These are phyloP conservation scores for Dactylis glomerata DNA, from an alignment of 176 grass and related monocot species.

Conservation along the genomic window DNA sequence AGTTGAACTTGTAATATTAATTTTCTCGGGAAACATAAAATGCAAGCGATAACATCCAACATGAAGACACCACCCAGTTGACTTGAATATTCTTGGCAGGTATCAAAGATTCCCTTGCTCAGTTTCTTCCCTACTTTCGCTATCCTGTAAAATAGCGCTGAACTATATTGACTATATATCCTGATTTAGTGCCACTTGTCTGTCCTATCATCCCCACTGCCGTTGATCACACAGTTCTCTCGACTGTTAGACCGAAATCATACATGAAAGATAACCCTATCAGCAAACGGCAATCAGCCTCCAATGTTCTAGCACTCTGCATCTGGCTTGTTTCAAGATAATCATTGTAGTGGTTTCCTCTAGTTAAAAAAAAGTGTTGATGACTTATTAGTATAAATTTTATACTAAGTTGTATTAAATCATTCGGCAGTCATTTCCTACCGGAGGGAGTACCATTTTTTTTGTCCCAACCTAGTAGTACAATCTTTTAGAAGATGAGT, in stretches of 20 bases:
- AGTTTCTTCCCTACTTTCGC: background rate
- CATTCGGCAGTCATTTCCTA: too few relatives aligned
- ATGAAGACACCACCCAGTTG: conserved; percentile 2
- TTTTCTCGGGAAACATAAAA: conserved; percentile 6
- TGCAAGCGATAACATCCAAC: conserved; percentile 7
- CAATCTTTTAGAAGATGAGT: background rate
- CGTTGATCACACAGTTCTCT: background rate
- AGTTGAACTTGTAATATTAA: background rate
- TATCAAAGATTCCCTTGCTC: background rate
- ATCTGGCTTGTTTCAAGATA: background rate
- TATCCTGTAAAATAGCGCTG: background rate
- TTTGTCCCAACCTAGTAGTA: background rate
- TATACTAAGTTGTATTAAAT: too few relatives aligned
- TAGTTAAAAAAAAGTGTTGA: too few relatives aligned
- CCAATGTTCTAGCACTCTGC: background rate
- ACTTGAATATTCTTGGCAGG: conserved; percentile 16
- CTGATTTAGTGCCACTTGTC: background rate
- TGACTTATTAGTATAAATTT: too few relatives aligned
- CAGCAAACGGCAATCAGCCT: background rate
- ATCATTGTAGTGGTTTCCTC: background rate
- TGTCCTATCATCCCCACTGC: background rate
- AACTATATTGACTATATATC: background rate
- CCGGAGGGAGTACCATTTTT: too few relatives aligned
- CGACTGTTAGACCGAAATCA: background rate
- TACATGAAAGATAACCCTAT: background rate